These are phyloP conservation scores for Wickerhamiella domercqiae DNA, from an alignment of 805 yeast species.

Conservation along the genomic window DNA sequence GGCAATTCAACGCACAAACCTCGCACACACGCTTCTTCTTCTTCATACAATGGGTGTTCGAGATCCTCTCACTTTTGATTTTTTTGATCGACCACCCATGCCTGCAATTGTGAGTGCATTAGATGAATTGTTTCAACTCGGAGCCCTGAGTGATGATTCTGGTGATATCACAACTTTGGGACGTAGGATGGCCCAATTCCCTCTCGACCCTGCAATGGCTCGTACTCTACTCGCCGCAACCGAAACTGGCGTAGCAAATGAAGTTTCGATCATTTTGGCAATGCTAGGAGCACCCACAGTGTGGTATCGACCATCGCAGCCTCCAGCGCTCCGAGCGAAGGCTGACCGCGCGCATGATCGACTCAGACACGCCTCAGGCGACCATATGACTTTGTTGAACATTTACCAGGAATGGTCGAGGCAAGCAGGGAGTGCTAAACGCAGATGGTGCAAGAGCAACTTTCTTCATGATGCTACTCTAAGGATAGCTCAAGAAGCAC, in stretches of 20 bases:
- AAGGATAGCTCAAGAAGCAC: conserved; percentile 49
- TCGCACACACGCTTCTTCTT: conserved; percentile 59
- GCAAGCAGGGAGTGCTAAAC: conserved; percentile 44
- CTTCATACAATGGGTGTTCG: conserved; percentile 72
- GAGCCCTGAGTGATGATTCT: conserved; percentile 60
- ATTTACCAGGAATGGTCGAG: conserved; percentile 50
- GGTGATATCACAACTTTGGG: conserved; percentile 73
- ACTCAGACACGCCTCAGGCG: conserved; percentile 48
- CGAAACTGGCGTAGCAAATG: conserved; percentile 44
- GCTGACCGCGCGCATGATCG: conserved; percentile 50
- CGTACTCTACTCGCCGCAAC: conserved; percentile 55
- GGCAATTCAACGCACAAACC: conserved; percentile 75
- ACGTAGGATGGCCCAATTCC: conserved; percentile 76
- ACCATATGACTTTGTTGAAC: conserved; percentile 61
- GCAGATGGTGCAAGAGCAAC: conserved; percentile 75
- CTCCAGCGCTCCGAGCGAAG: conserved; percentile 29
- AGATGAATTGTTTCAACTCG: conserved; percentile 69
- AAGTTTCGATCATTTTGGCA: conserved; percentile 58
- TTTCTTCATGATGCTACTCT: conserved; percentile 64
- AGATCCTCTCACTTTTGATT: conserved; percentile 69
- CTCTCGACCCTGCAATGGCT: conserved; percentile 81
- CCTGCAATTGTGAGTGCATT: conserved; percentile 59
- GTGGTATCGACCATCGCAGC: conserved; percentile 56
- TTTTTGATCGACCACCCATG: conserved; percentile 78
- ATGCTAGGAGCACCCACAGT: conserved; percentile 71